Conservation (phyloP, 1,284 basidiomycete genomes). For the Phaffia rhodozyma region DNA sequence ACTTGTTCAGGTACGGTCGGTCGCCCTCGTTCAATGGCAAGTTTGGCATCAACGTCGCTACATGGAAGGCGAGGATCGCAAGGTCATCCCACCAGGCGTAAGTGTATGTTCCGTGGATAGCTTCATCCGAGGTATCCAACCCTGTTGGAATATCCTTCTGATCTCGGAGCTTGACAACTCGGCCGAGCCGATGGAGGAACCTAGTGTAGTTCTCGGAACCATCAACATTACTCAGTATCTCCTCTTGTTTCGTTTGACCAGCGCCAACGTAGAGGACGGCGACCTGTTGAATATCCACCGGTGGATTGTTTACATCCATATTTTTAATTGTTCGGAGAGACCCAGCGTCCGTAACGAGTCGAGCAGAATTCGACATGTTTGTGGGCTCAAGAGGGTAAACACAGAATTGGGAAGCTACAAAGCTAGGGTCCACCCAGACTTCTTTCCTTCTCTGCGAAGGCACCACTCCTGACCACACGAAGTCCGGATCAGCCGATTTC, state of each 20-base stretch:
- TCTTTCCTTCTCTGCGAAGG: slow-evolving; percentile 77
- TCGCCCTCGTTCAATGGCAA: slow-evolving; percentile 46
- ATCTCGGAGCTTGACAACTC: slow-evolving; percentile 78
- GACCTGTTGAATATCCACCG: slow-evolving; percentile 95
- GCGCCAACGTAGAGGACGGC: slow-evolving; percentile 93
- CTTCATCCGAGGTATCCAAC: slow-evolving; percentile 64
- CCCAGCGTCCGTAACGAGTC: slow-evolving; percentile 40
- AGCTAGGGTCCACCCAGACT: slow-evolving; percentile 73
- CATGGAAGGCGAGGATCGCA: slow-evolving; percentile 87
- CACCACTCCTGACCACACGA: slow-evolving; percentile 71
- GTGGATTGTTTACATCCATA: slow-evolving; percentile 68
- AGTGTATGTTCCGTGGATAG: slow-evolving; percentile 70
- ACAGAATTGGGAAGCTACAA: slow-evolving; percentile 76
- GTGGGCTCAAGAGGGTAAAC: slow-evolving; percentile 49
- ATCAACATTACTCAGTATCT: slow-evolving; percentile 80
- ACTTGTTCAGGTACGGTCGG: slow-evolving; percentile 54
- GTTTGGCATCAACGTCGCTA: slow-evolving; percentile 94
- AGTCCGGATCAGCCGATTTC: slow-evolving; percentile 45
- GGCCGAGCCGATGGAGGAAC: slow-evolving; percentile 79
- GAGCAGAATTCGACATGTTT: slow-evolving; percentile 25
- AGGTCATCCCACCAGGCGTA: slow-evolving; percentile 99
- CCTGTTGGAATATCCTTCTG: slow-evolving; percentile 89
- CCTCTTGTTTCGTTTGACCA: slow-evolving; percentile 69
- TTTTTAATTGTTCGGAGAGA: slow-evolving; percentile 52
- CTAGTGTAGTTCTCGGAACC: slow-evolving; percentile 91